phyloP scores from a whole-genome alignment of 352 stramenopile species.

The Globisporangium sylvaticum region DNA sequence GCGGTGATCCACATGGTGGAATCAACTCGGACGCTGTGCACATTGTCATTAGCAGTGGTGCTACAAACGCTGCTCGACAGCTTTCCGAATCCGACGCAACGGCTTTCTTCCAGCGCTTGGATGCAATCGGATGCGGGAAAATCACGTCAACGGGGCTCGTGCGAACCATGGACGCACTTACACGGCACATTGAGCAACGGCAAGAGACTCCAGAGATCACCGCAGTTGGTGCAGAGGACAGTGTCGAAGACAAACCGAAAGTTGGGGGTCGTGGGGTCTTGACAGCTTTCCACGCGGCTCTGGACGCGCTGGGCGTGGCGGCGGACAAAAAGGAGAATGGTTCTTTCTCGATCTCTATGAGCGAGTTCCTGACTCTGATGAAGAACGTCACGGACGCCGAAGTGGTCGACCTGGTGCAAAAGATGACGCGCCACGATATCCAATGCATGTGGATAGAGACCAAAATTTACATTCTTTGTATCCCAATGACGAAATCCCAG shows the following conservation, averaged over 20 bases:
- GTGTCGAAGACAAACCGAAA: neutral
- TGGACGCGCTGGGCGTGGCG: conserved; percentile 12
- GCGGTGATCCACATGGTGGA: neutral
- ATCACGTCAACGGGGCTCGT: conserved; percentile 34
- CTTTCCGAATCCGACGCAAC: conserved; percentile 14
- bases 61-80: neutral
- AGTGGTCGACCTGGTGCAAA: conserved; percentile 45
- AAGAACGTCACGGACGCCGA: conserved; percentile 26
- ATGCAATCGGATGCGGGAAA: conserved; percentile 45
- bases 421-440: conserved; percentile 45
- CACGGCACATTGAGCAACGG: conserved; percentile 29
- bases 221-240: neutral
- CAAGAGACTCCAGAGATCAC: neutral
- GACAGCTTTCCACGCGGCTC: conserved; percentile 21
- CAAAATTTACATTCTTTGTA: neutral
- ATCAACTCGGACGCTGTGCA: neutral
- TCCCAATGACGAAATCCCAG: neutral
- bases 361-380: conserved; percentile 39
- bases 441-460: conserved; percentile 44
- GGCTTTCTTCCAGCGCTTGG: conserved; percentile 49
- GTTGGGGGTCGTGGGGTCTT: neutral
- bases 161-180: conserved; percentile 38
- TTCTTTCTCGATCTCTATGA: conserved; percentile 21
- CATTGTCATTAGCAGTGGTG: neutral
- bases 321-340: neutral